A percentile compares a stretch with the other conserved stretches of the same genome.
Conservation (phyloP, 176 grass and related monocot genomes). For the Oryza officinalis region DNA sequence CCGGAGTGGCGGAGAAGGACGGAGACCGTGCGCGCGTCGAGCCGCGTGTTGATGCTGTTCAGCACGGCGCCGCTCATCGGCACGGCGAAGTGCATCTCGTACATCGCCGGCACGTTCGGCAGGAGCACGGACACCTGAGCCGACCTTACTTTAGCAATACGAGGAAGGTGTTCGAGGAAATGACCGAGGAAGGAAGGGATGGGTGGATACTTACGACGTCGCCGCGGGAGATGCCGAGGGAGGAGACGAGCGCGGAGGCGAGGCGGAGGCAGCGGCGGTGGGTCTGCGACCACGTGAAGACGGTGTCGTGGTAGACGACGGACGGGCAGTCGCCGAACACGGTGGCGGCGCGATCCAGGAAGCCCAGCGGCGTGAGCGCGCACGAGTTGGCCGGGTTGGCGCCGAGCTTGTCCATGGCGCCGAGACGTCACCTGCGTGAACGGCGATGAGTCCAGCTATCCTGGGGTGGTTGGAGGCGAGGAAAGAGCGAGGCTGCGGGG, state of each 20-base stretch:
- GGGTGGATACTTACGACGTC: slow-evolving; percentile 51
- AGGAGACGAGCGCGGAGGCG: slow-evolving; percentile 71
- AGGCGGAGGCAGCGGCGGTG: slow-evolving; percentile 71
- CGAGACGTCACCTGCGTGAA: background rate
- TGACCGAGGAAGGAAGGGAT: background rate
- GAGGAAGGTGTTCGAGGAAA: background rate
- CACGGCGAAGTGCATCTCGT: slow-evolving; percentile 90
- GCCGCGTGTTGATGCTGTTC: slow-evolving; percentile 85
- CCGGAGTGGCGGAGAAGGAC: slow-evolving; percentile 70
- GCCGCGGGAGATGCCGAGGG: slow-evolving; percentile 66
- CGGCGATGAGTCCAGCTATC: background rate
- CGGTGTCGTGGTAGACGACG: slow-evolving; percentile 64
- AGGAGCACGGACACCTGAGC: slow-evolving; percentile 70
- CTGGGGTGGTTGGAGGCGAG: background rate
- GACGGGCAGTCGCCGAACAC: slow-evolving; percentile 66
- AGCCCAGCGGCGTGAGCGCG: slow-evolving; percentile 65
- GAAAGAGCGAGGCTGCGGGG: background rate
- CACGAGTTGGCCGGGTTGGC: slow-evolving; percentile 59
- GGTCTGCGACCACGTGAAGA: slow-evolving; percentile 78
- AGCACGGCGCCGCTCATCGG: slow-evolving; percentile 94
- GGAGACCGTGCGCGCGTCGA: slow-evolving; percentile 75
- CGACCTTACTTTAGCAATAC: background rate
- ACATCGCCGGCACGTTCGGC: slow-evolving; percentile 90
- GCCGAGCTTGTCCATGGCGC: slow-evolving; percentile 45
- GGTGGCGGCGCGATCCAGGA: slow-evolving; percentile 68